These are phyloP conservation scores for Saturnispora sanitii DNA, from an alignment of 805 yeast species.

Conservation along the genomic window DNA sequence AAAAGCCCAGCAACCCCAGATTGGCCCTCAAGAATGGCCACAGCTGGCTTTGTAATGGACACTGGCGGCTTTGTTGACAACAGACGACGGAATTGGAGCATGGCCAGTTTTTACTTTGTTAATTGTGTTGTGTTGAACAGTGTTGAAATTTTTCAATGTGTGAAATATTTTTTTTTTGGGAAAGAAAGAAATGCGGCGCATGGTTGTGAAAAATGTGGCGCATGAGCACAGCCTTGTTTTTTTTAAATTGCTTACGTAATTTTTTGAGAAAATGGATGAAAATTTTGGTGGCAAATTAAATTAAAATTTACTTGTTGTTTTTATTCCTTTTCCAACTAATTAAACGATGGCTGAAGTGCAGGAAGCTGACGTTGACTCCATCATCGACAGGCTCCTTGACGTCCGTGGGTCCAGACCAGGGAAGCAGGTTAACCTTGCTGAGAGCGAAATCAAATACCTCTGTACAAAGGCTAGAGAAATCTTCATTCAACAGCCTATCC, in stretches of 20 bases:
- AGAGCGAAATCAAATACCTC: conserved; percentile 86
- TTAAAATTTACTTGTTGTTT: not conserved
- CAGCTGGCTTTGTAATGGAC: not conserved
- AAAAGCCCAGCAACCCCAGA: conserved; percentile 42
- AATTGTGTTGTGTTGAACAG: no score
- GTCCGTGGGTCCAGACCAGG: conserved; percentile 99
- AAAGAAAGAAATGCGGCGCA: no score
- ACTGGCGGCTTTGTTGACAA: not conserved
- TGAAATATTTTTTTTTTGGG: no score
- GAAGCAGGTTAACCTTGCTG: conserved; percentile 87
- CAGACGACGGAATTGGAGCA: not conserved
- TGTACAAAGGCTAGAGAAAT: conserved; percentile 98
- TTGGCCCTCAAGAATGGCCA: not conserved
- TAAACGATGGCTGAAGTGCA: conserved; percentile 24
- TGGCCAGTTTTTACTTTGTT: no score
- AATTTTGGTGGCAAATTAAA: not conserved
- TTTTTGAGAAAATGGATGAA: not conserved
- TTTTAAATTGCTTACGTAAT: not conserved
- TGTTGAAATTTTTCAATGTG: no score
- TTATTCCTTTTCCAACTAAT: not conserved
- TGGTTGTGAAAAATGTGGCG: not conserved
- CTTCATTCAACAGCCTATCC: conserved; percentile 93
- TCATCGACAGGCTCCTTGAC: conserved; percentile 91
- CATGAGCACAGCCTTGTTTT: no score
- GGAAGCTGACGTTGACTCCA: conserved; percentile 94